Conservation (phyloP, 1,284 basidiomycete species). For the Pseudomicrostroma phylloplanum region DNA sequence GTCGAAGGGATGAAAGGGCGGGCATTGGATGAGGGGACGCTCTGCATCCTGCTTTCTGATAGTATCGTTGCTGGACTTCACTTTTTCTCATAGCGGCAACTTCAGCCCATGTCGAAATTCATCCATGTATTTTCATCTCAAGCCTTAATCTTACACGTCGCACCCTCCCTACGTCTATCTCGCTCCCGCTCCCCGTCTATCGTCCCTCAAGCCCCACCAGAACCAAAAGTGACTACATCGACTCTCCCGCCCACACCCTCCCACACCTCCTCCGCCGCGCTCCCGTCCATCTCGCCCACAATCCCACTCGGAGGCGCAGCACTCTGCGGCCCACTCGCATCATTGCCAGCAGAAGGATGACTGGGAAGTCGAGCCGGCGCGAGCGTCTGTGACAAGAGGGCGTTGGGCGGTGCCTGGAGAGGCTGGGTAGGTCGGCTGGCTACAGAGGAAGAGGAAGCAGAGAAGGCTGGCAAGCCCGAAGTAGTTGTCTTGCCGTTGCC, state of each 20-base stretch:
- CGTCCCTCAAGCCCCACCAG: constrained; percentile 8
- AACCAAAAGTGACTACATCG: constrained; percentile 22
- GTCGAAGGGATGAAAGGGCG: too few relatives aligned
- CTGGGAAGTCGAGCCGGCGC: constrained; percentile 8
- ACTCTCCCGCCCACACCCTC: constrained; percentile 21
- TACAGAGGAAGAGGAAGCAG: constrained; percentile 4
- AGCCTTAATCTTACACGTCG: too few relatives aligned
- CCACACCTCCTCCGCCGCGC: constrained; percentile 18
- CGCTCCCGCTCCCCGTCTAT: too few relatives aligned
- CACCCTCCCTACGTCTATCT: too few relatives aligned
- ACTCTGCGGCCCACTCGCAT: background rate
- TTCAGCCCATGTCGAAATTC: too few relatives aligned
- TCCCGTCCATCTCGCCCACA: constrained; percentile 2
- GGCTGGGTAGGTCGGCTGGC: background rate
- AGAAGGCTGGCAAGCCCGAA: background rate
- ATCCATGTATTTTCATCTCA: too few relatives aligned
- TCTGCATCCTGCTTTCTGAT: too few relatives aligned
- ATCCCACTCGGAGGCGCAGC: background rate
- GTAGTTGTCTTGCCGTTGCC: constrained; percentile 10
- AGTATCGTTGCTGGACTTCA: too few relatives aligned
- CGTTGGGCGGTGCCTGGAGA: background rate
- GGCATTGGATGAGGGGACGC: too few relatives aligned
- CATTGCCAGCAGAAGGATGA: background rate
- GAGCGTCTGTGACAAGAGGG: constrained; percentile 15
- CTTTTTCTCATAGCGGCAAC: too few relatives aligned